A percentile compares a stretch with the other conserved stretches of the same genome.
These are phyloP conservation scores for Vanilla planifolia DNA, from an alignment of 106 monocot species.

Conservation along the genomic window DNA sequence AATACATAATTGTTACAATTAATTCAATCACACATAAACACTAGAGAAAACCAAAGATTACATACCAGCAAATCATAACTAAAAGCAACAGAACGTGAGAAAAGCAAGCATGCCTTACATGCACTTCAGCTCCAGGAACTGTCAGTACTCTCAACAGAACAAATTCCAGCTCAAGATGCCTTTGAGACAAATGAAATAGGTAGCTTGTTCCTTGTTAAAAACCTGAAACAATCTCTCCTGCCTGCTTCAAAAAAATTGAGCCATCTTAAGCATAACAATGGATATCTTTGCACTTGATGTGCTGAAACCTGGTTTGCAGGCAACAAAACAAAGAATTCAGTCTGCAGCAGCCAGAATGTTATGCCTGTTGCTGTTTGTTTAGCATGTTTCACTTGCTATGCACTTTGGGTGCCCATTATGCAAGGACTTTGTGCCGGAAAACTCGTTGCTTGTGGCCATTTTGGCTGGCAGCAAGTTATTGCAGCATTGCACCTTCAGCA, in stretches of 20 bases:
- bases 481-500: neutral
- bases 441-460: constrained; percentile 11
- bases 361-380: constrained; percentile 38
- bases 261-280: neutral
- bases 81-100: too few species aligned
- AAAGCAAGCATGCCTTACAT: too few species aligned
- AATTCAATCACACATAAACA: too few species aligned
- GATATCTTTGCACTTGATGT: too few species aligned
- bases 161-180: too few species aligned
- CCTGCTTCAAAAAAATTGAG: neutral
- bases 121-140: too few species aligned
- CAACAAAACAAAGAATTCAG: neutral
- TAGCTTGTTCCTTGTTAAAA: constrained; percentile 20
- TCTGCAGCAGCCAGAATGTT: neutral
- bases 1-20: too few species aligned
- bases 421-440: constrained; percentile 3
- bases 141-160: too few species aligned
- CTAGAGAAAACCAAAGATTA: too few species aligned
- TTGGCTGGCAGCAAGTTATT: constrained; percentile 10
- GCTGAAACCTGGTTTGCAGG: too few species aligned
- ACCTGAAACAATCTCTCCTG: constrained; percentile 22
- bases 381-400: constrained; percentile 15
- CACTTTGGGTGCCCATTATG: constrained; percentile 21
- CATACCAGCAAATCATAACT: too few species aligned
- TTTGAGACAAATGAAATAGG: neutral